Evolutionary conservation across 2,329 filamentous ascomycete species (phyloP).

Genomic region (Diaporthe sp.): DNA sequence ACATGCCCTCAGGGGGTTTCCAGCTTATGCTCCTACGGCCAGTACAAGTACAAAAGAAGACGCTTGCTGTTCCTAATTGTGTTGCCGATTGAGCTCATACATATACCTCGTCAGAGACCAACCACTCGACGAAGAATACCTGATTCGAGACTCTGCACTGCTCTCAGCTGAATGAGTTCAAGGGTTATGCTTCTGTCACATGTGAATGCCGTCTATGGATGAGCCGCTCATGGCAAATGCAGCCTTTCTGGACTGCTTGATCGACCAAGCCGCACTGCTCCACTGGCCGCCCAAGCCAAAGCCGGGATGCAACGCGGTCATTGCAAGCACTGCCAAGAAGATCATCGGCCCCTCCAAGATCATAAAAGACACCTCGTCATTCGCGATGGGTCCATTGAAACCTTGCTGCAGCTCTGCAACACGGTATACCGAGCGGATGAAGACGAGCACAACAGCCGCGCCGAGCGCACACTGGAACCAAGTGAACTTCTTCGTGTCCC

Average conservation of each 20-base stretch:
- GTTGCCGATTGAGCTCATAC: neutral
- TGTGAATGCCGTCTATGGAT: neutral
- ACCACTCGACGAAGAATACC: neutral
- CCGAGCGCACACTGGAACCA: slow-evolving; percentile 11
- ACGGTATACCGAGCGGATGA: slow-evolving; percentile 12
- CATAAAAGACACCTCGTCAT: slow-evolving; percentile 28
- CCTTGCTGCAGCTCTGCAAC: slow-evolving; percentile 20
- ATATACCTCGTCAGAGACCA: no score
- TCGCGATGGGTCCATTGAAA: slow-evolving; percentile 14
- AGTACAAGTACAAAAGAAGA: neutral
- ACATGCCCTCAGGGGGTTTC: neutral
- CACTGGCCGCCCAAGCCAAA: neutral
- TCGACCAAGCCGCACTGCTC: neutral
- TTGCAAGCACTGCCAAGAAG: slow-evolving; percentile 8
- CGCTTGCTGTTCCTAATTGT: neutral
- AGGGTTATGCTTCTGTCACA: neutral
- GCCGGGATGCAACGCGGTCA: slow-evolving; percentile 1
- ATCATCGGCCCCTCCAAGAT: slow-evolving; percentile 29
- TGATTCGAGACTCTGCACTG: neutral
- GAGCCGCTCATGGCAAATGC: neutral
- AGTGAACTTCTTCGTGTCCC: neutral
- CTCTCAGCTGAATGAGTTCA: neutral
- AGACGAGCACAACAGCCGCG: slow-evolving; percentile 1
- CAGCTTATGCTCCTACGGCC: neutral
- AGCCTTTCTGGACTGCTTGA: neutral